phyloP scores from a whole-genome alignment of 1,284 basidiomycete genomes.

The Amylostereum areolatum region DNA sequence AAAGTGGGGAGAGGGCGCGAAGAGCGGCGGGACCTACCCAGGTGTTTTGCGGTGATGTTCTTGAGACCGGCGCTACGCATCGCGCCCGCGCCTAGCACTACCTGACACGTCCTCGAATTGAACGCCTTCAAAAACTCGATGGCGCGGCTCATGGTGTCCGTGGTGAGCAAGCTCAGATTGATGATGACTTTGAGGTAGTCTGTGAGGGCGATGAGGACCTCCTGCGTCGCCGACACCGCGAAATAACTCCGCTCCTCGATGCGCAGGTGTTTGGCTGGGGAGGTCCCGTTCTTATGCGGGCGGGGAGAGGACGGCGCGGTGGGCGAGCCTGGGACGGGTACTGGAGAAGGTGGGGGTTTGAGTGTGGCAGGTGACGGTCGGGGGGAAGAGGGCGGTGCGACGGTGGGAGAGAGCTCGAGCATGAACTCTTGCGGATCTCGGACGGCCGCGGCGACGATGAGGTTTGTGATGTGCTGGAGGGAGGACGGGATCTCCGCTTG shows the following conservation, averaged over 20 bases:
- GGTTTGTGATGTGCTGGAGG: conserved; percentile 68
- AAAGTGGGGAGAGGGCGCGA: conserved; percentile 6
- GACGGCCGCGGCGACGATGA: conserved; percentile 79
- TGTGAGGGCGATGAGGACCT: conserved; percentile 69
- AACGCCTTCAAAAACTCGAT: conserved; percentile 97
- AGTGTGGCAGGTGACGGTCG: conserved; percentile 11
- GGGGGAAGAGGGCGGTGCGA: conserved; percentile 21
- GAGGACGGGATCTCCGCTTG: conserved; percentile 68
- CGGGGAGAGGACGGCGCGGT: conserved; percentile 13
- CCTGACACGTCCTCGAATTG: conserved; percentile 97
- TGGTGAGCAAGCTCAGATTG: conserved; percentile 85
- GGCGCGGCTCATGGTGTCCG: conserved; percentile 88
- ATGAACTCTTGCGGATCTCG: conserved; percentile 69
- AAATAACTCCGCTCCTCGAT: conserved; percentile 85
- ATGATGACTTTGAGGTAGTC: conserved; percentile 90
- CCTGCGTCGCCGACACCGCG: conserved; percentile 81
- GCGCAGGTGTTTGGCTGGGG: conserved; percentile 63
- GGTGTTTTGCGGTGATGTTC: conserved; percentile 97
- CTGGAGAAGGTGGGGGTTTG: conserved; percentile 17
- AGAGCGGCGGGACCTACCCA: conserved; percentile 48
- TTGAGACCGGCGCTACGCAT: conserved; percentile 97
- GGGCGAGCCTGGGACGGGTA: conserved; percentile 12
- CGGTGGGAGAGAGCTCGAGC: conserved; percentile 18
- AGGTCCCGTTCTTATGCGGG: conserved; percentile 22
- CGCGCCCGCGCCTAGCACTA: conserved; percentile 95